phyloP scores from a whole-genome alignment of 768 basidiomycete genomes.

The Russula ochroleuca region DNA sequence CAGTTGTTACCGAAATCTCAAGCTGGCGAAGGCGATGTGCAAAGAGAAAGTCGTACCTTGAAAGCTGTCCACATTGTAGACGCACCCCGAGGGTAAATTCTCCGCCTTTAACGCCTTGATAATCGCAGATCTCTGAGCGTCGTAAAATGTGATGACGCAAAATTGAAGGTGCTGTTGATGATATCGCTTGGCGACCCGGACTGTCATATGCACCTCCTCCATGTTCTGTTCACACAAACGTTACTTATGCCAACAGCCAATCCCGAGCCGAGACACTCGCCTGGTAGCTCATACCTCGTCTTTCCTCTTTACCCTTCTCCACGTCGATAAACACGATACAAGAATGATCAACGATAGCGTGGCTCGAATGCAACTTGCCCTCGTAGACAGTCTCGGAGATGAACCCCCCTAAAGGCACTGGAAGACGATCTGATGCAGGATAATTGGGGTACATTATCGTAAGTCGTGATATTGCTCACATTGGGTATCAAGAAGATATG shows the following conservation, averaged over 20 bases:
- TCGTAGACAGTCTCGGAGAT: slow-evolving; percentile 45
- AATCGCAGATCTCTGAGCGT: slow-evolving; percentile 41
- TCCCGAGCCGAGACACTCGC: neutral
- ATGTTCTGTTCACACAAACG: neutral
- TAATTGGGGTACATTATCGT: neutral
- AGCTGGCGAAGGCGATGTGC: neutral
- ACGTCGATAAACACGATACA: slow-evolving; percentile 47
- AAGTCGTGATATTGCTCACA: slow-evolving; percentile 33
- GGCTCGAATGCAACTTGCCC: slow-evolving; percentile 34
- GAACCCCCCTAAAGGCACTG: slow-evolving; percentile 38
- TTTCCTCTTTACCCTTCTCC: slow-evolving; percentile 35
- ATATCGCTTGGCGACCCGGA: too few species aligned
- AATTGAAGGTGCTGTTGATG: slow-evolving; percentile 31
- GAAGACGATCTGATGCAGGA: slow-evolving; percentile 46
- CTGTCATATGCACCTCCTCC: neutral
- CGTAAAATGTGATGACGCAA: slow-evolving; percentile 49
- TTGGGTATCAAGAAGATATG: slow-evolving; percentile 45
- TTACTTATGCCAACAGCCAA: too few species aligned
- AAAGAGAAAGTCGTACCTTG: neutral
- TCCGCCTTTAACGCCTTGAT: slow-evolving; percentile 33
- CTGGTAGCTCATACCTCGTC: slow-evolving; percentile 29
- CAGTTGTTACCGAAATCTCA: neutral
- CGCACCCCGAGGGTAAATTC: slow-evolving; percentile 34
- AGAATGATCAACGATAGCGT: slow-evolving; percentile 33
- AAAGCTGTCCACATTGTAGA: slow-evolving; percentile 13